Conservation (phyloP, 345 rosid genomes). For the Citrus australasica region DNA sequence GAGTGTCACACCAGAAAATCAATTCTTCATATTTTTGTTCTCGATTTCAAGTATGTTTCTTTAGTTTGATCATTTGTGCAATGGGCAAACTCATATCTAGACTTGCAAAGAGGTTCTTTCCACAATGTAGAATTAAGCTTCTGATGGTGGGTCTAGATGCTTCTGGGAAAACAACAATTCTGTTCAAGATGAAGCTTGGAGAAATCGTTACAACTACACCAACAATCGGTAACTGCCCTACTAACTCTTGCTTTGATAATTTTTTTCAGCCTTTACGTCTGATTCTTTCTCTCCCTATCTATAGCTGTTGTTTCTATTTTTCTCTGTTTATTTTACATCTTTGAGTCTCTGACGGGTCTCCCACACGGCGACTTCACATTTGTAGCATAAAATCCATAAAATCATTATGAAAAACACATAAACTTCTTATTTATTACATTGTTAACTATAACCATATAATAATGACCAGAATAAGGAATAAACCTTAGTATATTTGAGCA, state of each 20-base stretch:
- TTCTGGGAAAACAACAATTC: slow-evolving; percentile 71
- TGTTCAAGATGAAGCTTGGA: slow-evolving; percentile 70
- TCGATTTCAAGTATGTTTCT: not conserved
- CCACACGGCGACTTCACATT: too few species aligned
- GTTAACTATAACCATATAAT: not conserved
- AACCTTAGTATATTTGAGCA: not conserved
- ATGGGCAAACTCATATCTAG: slow-evolving; percentile 47
- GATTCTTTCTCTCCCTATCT: not conserved
- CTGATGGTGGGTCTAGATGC: slow-evolving; percentile 74
- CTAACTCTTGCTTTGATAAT: not conserved
- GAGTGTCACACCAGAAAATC: not conserved
- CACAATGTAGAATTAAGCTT: slow-evolving; percentile 33
- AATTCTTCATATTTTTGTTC: not conserved
- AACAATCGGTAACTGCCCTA: slow-evolving; percentile 46
- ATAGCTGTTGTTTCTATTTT: not conserved
- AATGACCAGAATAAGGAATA: not conserved
- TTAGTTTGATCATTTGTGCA: not conserved
- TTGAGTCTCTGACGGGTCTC: not conserved
- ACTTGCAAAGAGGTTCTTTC: slow-evolving; percentile 43
- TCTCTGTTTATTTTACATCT: not conserved
- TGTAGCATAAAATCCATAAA: not conserved
- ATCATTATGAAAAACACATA: not conserved
- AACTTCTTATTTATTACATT: not conserved
- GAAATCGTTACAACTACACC: slow-evolving; percentile 51
- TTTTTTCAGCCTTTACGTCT: not conserved